Evolutionary conservation across 139 green algal species (phyloP).

Genomic region (Trebouxia sp.): DNA sequence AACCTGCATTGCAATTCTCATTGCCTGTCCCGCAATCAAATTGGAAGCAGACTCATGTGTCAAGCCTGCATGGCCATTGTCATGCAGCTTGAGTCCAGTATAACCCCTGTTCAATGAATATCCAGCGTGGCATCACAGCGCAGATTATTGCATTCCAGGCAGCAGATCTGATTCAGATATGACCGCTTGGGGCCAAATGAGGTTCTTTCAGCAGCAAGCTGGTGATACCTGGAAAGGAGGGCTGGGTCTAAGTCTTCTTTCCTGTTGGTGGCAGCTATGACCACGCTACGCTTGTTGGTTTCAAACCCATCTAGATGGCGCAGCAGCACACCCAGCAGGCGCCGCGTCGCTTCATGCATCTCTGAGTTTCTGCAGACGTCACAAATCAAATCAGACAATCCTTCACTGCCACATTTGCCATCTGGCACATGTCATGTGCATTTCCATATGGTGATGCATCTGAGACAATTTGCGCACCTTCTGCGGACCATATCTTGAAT

Average conservation of each 20-base stretch:
- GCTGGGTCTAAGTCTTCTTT: conserved; percentile 86
- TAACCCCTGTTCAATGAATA: no score
- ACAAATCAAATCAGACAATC: no score
- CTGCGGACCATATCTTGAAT: neutral
- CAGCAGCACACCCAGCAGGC: conserved; percentile 88
- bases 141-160: no score
- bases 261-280: conserved; percentile 92
- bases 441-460: neutral
- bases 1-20: no score
- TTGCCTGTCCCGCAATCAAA: no score
- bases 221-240: conserved; percentile 69
- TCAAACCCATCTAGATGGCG: conserved; percentile 84
- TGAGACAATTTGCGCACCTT: neutral
- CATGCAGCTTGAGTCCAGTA: no score
- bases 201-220: neutral
- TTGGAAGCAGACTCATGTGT: no score
- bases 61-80: no score
- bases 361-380: conserved; percentile 39
- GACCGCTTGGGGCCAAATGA: neutral
- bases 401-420: no score
- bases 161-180: neutral
- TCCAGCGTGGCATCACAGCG: no score
- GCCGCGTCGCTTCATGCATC: conserved; percentile 88
- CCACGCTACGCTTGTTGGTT: conserved; percentile 53
- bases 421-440: no score